Evolutionary conservation across 371 early-diverging fungal species (phyloP).

Genomic region (Choanephora cucurbitarum): DNA sequence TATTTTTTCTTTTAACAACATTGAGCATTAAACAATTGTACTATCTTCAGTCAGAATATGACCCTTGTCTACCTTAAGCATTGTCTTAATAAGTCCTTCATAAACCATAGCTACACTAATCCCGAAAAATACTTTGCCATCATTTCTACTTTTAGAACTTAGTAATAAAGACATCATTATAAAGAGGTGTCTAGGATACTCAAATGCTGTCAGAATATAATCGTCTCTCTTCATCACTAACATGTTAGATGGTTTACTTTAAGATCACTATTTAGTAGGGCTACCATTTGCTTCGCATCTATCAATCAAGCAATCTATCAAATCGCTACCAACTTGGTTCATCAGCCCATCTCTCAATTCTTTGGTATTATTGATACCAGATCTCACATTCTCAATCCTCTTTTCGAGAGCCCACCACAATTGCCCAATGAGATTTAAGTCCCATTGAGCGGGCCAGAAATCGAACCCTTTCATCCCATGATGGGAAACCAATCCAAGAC

Average conservation of each 20-base stretch:
- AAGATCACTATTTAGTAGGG: neutral
- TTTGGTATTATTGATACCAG: neutral
- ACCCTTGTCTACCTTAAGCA: too few relatives aligned
- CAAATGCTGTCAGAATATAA: too few relatives aligned
- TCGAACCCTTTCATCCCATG: neutral
- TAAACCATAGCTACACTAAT: neutral
- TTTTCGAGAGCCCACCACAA: neutral
- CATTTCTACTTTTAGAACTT: neutral
- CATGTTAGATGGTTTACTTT: neutral
- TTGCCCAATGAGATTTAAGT: neutral
- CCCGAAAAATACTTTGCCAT: neutral
- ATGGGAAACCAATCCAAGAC: too few relatives aligned
- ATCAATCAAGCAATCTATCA: too few relatives aligned
- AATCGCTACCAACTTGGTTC: too few relatives aligned
- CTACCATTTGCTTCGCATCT: neutral
- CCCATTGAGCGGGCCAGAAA: neutral
- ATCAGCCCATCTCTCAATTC: neutral
- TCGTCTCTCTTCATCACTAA: neutral
- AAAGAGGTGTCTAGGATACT: too few relatives aligned
- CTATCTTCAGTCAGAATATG: too few relatives aligned
- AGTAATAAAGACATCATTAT: neutral
- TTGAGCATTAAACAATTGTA: too few relatives aligned
- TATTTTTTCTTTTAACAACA: too few relatives aligned
- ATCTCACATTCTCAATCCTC: neutral
- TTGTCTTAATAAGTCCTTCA: too few relatives aligned